Base-by-base conservation (phyloP, 2,329 filamentous ascomycete genomes). In the Aspergillus clavatus region DNA sequence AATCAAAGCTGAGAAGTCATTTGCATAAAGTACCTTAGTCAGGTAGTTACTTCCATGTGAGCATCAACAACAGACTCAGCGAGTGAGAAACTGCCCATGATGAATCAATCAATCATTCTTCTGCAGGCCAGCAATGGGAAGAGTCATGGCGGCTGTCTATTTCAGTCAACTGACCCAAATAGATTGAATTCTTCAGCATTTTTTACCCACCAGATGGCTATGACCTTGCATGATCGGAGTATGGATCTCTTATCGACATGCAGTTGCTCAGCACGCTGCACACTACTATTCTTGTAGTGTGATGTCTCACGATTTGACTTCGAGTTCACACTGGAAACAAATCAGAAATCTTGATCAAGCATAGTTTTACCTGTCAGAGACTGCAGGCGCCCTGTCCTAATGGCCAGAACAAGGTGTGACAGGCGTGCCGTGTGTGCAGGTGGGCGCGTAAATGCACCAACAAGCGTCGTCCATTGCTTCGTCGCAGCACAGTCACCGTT, bases 381-480 rank as follows among this genome's bases (percentile, higher is more conserved):
- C 23, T 24, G 23, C 23, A 24, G 8, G 10, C 5, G 7, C 1
- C 12, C 19, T 16, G 19, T 29, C 38, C 18, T 16, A 31, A 22
- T 42, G 40, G 40, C 40, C 29, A 42, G 16, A 11, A 24, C 31
- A 23, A 19, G 26, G 27, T 41, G 39, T 41, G 39, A 41, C 12
- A 27, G 27, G 19, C 35, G 41, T 43, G 41, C 31, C 41, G 33
- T 19, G 40, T 16, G 43, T 41, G 39, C 41, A 43, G 21, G n/a
- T 23, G n/a, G 41, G 41, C 41, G 41, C 41, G 41, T 43, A 43
- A 19, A 27, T 37, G 41, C 41, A 43, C 41, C 41, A 43, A 43
- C 41, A 23, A 18, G 19, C 23, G 31, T 38, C 22, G 29, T 35
- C 12, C n/a, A 21, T 19, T 33, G n/a, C 16, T 4, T 35, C 16